Evolutionary conservation across 2,329 filamentous ascomycete species (phyloP), one percentile per base, ranked within the genome.

Genomic region (Dendryphion nanum): DNA sequence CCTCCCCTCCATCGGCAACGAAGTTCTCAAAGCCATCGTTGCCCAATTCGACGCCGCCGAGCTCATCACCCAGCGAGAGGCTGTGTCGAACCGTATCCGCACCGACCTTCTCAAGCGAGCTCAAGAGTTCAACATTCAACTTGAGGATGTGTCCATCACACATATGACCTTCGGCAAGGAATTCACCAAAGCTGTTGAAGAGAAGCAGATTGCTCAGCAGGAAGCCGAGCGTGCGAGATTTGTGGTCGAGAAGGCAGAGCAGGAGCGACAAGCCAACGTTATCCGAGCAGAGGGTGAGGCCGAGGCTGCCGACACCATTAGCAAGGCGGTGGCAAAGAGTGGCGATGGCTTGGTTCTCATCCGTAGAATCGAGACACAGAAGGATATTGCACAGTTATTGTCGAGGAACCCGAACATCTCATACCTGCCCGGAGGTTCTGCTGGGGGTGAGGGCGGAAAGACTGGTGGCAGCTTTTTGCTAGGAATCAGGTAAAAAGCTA

Each of bases 131-230:
- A 95, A 98, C 78, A 98, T 98, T 64, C 89, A 89, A 18, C 87
- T 98, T 37, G 93, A 98, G 73, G 93, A 98, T 64, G 93, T 98
- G 44, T 95, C 89, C 64, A 98, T 98, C 71, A 98, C 93, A 45
- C 93, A 98, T 79, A 98, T 98, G 93, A 98, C 93, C 37, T 98
- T 98, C 67, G 93, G 93, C 56, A 91, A 91, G 70, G 93, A 98
- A 72, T 98, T 98, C 78, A 98, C 93, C 45, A 87, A 88, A 70
- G 93, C 93, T 50, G 93, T 98, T 60, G 93, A 98, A 76, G 93
- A 98, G 81, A 98, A 98, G 83, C 93, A 98, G 78, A 98, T 98
- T 68, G 93, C 93, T 39, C 93, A 98, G 75, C 93, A 98, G 73
- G 93, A 98, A 65, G 93, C 93, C 48, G 93, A 98, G 78, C 82